These are phyloP conservation scores for Fusarium graminum DNA, from an alignment of 2,329 filamentous ascomycete species.

Conservation along the genomic window DNA sequence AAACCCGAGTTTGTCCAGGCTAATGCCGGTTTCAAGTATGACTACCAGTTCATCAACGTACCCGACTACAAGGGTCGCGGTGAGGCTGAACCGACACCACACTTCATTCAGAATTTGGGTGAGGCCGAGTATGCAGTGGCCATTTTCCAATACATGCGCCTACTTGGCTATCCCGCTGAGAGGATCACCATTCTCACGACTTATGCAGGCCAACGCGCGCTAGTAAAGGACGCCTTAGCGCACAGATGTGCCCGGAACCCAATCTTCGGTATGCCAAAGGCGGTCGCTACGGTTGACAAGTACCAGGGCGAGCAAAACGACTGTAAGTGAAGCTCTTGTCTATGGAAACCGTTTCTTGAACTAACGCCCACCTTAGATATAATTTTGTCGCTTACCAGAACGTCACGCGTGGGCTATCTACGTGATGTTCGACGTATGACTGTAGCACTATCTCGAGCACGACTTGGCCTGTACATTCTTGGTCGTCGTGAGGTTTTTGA, in stretches of 20 bases:
- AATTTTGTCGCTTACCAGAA: conserved; percentile 92
- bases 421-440: conserved; percentile 94
- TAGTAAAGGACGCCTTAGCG: conserved; percentile 87
- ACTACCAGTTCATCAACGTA: conserved; percentile 97
- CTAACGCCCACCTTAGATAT: conserved; percentile 72
- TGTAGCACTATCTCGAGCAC: conserved; percentile 91
- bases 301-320: conserved; percentile 99
- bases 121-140: conserved; percentile 98
- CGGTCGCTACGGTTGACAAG: conserved; percentile 96
- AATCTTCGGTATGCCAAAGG: conserved; percentile 89
- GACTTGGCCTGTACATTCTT: conserved; percentile 91
- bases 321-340: conserved; percentile 70
- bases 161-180: conserved; percentile 88
- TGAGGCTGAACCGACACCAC: conserved; percentile 89
- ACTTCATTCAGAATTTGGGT: conserved; percentile 96
- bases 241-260: conserved; percentile 86
- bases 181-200: conserved; percentile 92
- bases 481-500: conserved; percentile 91
- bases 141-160: conserved; percentile 95
- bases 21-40: conserved; percentile 92
- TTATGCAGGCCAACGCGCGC: conserved; percentile 90
- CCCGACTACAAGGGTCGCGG: conserved; percentile 91
- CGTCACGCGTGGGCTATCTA: conserved; percentile 89
- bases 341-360: background rate
- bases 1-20: conserved; percentile 80